Evolutionary conservation across 495 filamentous ascomycete species (phyloP), one percentile per base, ranked within the genome.

Genomic region (Mytilinidion resinicola): DNA sequence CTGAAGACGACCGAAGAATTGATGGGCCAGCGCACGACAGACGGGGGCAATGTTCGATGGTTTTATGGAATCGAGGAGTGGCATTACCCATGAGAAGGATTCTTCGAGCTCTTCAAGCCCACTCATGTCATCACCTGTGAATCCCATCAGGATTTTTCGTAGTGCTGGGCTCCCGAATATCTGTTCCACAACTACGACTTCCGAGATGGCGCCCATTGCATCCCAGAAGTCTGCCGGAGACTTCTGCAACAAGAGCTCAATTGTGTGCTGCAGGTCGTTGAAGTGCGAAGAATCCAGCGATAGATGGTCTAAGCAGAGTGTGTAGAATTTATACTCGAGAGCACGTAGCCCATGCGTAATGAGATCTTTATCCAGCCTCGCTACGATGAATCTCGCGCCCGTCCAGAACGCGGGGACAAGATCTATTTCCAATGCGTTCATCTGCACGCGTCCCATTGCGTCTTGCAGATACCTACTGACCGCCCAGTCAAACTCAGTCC

Each of bases 221-320:
- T 86, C 85, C 91, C 91, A 96, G 64, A 95, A 95, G 55, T 87
- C 85, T 43, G 78, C 79, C 0, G 88, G 80, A 0, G 88, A 85
- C 56, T 87, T 87, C 55, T 84, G 80, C 43, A 96, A 72, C 12
- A 96, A 76, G 9, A 70, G 76, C 33, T 79, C 77, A 49, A 93
- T 81, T 0, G 82, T 82, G 56, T 82, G 79, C 30, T 93, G 65
- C 5, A 91, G 72, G 60, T 82, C 74, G 10, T 76, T 71, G 49
- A 95, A 73, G 10, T 83, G 78, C 3, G 78, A 75, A 1, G 78
- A 82, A 44, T 82, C 76, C 17, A 85, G 77, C 17, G 74, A 74
- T 25, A 95, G 75, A 65, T 95, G 89, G 20, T 90, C 85, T 9
- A 96, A 77, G 21, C 85, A 82, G 14, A 95, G 74, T 10, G 80